These are phyloP conservation scores for Puccinellia tenuiflora DNA, from an alignment of 176 grass and related monocot genomes.

Conservation along the genomic window DNA sequence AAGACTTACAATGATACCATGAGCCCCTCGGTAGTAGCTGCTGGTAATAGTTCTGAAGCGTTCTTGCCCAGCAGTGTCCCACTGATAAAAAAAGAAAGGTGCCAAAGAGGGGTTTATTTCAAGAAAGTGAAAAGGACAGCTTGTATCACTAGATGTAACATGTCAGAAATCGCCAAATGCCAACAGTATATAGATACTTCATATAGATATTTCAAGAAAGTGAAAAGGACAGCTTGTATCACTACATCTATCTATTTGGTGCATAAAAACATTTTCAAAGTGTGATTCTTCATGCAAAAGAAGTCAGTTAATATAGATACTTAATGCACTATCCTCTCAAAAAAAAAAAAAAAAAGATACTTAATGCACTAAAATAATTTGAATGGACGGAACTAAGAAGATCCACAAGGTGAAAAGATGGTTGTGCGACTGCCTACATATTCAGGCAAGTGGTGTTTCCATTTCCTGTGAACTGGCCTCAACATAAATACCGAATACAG, in stretches of 20 bases:
- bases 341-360: too few species aligned
- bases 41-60: constrained; percentile 90
- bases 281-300: not conserved
- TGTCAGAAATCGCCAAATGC: not conserved
- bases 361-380: not conserved
- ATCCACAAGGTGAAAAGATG: too few species aligned
- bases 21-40: constrained; percentile 91
- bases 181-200: too few species aligned
- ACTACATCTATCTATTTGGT: not conserved
- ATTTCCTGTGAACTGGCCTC: not conserved
- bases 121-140: not conserved
- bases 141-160: not conserved
- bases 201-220: too few species aligned
- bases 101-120: not conserved
- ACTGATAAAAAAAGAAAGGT: constrained; percentile 20
- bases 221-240: too few species aligned
- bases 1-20: constrained; percentile 88
- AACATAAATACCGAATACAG: not conserved
- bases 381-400: not conserved
- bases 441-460: not conserved
- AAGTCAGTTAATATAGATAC: not conserved
- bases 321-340: not conserved
- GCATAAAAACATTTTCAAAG: not conserved
- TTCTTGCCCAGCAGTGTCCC: constrained; percentile 94
- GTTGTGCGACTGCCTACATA: not conserved